Evolutionary conservation across 2,329 filamentous ascomycete genomes (phyloP).

Genomic region (Alternaria conjuncta): DNA sequence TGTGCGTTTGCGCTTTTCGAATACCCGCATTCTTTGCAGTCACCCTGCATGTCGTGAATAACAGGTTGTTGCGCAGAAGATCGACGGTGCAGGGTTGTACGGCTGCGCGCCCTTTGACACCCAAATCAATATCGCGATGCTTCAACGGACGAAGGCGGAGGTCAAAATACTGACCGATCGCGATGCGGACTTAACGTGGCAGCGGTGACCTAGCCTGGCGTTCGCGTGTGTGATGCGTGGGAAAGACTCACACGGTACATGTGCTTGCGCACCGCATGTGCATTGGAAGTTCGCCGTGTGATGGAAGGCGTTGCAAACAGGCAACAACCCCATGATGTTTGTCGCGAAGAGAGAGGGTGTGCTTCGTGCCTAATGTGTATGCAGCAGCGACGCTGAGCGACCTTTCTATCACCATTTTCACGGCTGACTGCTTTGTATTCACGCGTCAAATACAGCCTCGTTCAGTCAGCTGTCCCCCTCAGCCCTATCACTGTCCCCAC

Average conservation of each 20-base stretch:
- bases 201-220: neutral
- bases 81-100: constrained; percentile 1
- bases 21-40: constrained; percentile 1
- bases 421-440: constrained; percentile 11
- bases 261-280: neutral
- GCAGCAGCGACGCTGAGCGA: constrained; percentile 5
- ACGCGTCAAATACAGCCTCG: constrained; percentile 9
- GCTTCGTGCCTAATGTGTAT: neutral
- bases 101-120: neutral
- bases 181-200: neutral
- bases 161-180: neutral
- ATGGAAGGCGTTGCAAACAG: neutral
- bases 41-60: constrained; percentile 5
- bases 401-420: neutral
- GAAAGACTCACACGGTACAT: neutral
- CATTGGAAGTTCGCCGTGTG: neutral
- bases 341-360: neutral
- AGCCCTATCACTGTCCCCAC: constrained; percentile 9
- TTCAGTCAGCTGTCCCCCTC: constrained; percentile 15
- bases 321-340: neutral
- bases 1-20: neutral
- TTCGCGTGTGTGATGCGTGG: neutral
- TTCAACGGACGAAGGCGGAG: neutral
- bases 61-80: neutral
- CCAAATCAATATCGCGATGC: neutral